Evolutionary conservation across 78 protist genomes (phyloP).

Genomic region (Polysphondylium violaceum): DNA sequence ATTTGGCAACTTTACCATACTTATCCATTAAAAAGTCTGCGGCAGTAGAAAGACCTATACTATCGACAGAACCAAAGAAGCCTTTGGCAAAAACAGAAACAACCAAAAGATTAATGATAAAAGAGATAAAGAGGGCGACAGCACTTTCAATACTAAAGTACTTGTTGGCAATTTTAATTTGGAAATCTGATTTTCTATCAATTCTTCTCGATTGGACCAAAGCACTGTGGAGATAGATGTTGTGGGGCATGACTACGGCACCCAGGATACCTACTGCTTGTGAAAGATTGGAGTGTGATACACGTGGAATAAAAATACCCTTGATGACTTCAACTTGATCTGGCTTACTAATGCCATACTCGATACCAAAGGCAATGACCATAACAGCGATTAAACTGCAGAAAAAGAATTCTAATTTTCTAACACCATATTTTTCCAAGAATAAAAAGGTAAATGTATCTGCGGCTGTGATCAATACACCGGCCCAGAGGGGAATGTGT

Average conservation of each 20-base stretch:
- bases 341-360: constrained; percentile 47
- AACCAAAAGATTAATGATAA: constrained; percentile 85
- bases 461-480: constrained; percentile 82
- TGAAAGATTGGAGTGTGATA: background rate
- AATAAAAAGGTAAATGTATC: constrained; percentile 88
- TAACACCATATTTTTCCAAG: constrained; percentile 78
- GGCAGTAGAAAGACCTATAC: constrained; percentile 74
- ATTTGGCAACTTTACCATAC: constrained; percentile 82
- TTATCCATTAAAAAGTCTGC: constrained; percentile 34
- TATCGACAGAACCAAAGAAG: background rate
- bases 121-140: constrained; percentile 80
- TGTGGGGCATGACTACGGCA: constrained; percentile 94
- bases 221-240: constrained; percentile 89
- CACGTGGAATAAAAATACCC: constrained; percentile 41
- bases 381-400: constrained; percentile 76
- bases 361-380: constrained; percentile 77
- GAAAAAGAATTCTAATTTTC: constrained; percentile 84
- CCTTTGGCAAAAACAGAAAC: constrained; percentile 81
- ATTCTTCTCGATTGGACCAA: constrained; percentile 82
- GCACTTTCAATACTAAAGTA: constrained; percentile 85
- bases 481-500: constrained; percentile 87
- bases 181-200: background rate
- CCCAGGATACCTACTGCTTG: constrained; percentile 89
- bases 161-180: constrained; percentile 69
- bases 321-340: constrained; percentile 54